Percentiles rank a stretch among this genome's conserved stretches.
phyloP scores from a whole-genome alignment of 1,284 basidiomycete species.

The Peniophora sp. region DNA sequence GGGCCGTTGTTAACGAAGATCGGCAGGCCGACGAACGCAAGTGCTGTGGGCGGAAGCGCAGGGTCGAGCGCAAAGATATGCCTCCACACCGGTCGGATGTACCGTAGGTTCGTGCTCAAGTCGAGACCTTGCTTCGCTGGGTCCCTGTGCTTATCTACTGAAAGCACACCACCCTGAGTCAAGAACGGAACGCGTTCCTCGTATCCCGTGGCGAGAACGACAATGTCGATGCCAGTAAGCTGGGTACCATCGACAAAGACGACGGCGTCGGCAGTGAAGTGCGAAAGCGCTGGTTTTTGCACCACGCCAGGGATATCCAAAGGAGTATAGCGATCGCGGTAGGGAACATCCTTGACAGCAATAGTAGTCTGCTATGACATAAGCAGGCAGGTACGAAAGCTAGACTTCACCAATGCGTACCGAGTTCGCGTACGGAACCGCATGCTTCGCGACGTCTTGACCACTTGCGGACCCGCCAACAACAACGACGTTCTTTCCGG shows the following conservation, averaged over 20 bases:
- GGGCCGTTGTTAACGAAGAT: slow-evolving; percentile 38
- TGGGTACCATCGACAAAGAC: slow-evolving; percentile 39
- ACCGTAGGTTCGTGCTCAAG: slow-evolving; percentile 41
- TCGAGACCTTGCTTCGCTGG: slow-evolving; percentile 2
- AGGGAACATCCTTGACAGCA: slow-evolving; percentile 23
- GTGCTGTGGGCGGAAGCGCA: slow-evolving; percentile 37
- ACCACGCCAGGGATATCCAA: slow-evolving; percentile 19
- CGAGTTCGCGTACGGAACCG: slow-evolving; percentile 30
- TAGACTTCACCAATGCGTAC: slow-evolving; percentile 20
- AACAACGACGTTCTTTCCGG: slow-evolving; percentile 35
- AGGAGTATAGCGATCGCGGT: background rate
- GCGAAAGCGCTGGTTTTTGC: slow-evolving; percentile 35
- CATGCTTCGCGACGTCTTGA: slow-evolving; percentile 36
- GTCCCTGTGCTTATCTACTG: slow-evolving; percentile 8
- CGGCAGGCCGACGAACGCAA: slow-evolving; percentile 47
- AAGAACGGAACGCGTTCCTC: slow-evolving; percentile 46
- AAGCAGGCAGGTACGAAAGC: background rate
- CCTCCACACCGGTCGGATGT: slow-evolving; percentile 45
- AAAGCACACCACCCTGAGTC: slow-evolving; percentile 25
- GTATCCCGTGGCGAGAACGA: slow-evolving; percentile 50
- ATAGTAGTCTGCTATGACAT: slow-evolving; percentile 29
- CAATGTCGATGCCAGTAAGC: slow-evolving; percentile 30
- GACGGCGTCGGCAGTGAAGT: slow-evolving; percentile 35
- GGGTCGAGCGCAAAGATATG: slow-evolving; percentile 45
- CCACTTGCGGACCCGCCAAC: slow-evolving; percentile 47